These are phyloP conservation scores for Aquilaria agallochum DNA, from an alignment of 441 rosid genomes.

Conservation along the genomic window DNA sequence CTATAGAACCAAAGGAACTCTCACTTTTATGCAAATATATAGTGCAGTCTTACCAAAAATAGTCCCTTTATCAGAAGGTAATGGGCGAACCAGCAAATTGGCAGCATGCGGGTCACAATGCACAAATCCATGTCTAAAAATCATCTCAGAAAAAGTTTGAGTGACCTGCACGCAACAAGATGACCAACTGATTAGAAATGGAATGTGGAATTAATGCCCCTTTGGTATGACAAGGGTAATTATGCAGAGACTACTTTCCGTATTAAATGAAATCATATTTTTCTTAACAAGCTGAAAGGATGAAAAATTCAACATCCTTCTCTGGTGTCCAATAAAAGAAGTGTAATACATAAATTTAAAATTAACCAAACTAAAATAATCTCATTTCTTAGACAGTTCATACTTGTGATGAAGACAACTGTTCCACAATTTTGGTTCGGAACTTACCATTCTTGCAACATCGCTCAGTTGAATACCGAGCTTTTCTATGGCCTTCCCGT, in stretches of 20 bases:
- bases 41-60: constrained; percentile 44
- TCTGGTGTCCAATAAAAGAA: too few relatives aligned
- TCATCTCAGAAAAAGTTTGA: constrained; percentile 94
- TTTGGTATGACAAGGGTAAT: not conserved
- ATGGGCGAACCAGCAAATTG: constrained; percentile 79
- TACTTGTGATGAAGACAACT: not conserved
- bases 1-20: not conserved
- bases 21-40: constrained; percentile 9
- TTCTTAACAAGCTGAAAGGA: too few relatives aligned
- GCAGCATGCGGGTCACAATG: constrained; percentile 99
- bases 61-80: constrained; percentile 55
- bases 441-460: constrained; percentile 79
- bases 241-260: too few relatives aligned
- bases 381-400: too few relatives aligned
- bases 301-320: too few relatives aligned
- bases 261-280: too few relatives aligned
- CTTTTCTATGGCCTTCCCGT: constrained; percentile 56
- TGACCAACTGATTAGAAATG: not conserved
- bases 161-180: constrained; percentile 58
- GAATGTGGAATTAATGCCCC: not conserved
- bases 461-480: constrained; percentile 80
- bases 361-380: too few relatives aligned
- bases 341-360: too few relatives aligned
- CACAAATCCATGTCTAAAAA: constrained; percentile 94
- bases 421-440: constrained; percentile 4